Evolutionary conservation across 129 eudicot genomes (phyloP).

Genomic region (Mikania micrantha): DNA sequence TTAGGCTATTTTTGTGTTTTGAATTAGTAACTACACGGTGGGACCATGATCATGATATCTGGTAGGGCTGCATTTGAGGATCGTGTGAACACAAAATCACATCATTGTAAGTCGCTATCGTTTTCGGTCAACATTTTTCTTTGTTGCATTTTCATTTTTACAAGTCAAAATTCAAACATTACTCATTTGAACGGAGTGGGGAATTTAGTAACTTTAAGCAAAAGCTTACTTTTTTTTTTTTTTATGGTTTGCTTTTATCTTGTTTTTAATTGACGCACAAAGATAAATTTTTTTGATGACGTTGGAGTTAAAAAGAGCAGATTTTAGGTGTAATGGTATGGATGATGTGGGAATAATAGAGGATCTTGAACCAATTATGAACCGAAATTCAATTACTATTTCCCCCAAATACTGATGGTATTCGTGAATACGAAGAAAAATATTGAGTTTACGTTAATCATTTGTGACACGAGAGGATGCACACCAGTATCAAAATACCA

Average conservation of each 20-base stretch:
- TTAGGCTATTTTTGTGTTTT: neutral
- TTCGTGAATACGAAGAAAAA: neutral
- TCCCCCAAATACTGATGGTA: neutral
- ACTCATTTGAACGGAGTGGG: neutral
- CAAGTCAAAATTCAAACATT: neutral
- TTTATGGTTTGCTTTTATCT: neutral
- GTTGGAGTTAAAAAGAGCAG: neutral
- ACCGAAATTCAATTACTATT: too few species aligned
- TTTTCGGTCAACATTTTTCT: constrained; percentile 24
- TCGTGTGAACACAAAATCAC: constrained; percentile 22
- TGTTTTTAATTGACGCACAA: neutral
- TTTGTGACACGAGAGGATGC: too few species aligned
- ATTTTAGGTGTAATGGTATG: neutral
- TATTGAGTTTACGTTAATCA: neutral
- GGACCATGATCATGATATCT: neutral
- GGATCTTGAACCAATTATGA: too few species aligned
- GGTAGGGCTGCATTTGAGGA: constrained; percentile 24
- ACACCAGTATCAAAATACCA: neutral
- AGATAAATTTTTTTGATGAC: neutral
- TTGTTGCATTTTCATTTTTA: neutral
- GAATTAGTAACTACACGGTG: constrained; percentile 6
- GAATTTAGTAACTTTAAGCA: neutral
- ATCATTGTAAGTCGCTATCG: constrained; percentile 6
- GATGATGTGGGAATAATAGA: too few species aligned
- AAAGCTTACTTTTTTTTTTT: neutral